phyloP scores from a whole-genome alignment of 495 filamentous ascomycete genomes.

The Hypoxylon crocopeplum region DNA sequence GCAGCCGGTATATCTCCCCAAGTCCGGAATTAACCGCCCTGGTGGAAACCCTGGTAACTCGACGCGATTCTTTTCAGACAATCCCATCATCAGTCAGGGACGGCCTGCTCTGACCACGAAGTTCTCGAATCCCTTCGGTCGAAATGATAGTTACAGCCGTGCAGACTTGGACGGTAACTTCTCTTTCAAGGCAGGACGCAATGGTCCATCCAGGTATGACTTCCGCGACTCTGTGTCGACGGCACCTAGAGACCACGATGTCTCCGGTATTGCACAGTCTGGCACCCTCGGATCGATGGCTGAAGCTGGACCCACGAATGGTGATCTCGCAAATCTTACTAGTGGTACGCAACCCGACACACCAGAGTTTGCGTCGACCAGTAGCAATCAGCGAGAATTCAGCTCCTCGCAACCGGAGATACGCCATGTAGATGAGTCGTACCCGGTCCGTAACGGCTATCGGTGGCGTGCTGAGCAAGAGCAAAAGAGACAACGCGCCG shows the following conservation, averaged over 20 bases:
- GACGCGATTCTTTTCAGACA: constrained; percentile 22
- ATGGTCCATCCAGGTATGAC: constrained; percentile 24
- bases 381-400: background rate
- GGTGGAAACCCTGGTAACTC: constrained; percentile 43
- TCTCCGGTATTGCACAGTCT: background rate
- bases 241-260: background rate
- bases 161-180: constrained; percentile 14
- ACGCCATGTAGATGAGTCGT: constrained; percentile 14
- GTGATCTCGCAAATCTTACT: no score
- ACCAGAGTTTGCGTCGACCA: no score
- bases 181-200: constrained; percentile 3
- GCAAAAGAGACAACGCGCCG: background rate
- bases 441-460: constrained; percentile 2
- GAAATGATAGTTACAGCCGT: constrained; percentile 10
- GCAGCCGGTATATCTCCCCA: constrained; percentile 36
- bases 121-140: constrained; percentile 34
- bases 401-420: background rate
- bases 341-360: no score
- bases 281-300: background rate
- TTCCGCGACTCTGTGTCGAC: constrained; percentile 38
- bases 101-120: constrained; percentile 26
- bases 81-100: constrained; percentile 10
- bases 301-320: background rate
- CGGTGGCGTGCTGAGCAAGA: constrained; percentile 1
- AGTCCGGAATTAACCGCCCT: constrained; percentile 30